Conservation (phyloP, 2,329 filamentous ascomycete genomes). For the Aureobasidium namibiae region DNA sequence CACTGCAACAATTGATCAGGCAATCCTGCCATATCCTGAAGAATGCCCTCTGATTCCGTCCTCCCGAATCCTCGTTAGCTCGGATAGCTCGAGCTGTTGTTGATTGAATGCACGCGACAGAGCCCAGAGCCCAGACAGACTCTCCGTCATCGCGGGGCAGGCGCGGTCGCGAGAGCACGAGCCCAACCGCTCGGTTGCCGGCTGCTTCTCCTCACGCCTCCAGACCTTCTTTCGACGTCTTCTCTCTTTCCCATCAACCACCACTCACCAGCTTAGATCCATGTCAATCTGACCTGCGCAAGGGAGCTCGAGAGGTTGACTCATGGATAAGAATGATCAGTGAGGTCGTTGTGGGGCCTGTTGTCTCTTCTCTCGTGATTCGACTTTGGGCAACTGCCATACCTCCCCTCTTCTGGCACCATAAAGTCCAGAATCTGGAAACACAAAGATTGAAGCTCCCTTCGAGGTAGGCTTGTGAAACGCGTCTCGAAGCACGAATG, state of each 20-base stretch:
- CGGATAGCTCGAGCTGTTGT: background rate
- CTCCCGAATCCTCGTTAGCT: background rate
- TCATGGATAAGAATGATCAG: background rate
- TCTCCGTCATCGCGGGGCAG: slow-evolving; percentile 6
- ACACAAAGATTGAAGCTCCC: too few species aligned
- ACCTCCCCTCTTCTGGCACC: background rate
- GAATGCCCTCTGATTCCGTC: background rate
- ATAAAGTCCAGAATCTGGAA: background rate
- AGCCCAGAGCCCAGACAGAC: background rate
- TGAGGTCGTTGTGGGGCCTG: background rate
- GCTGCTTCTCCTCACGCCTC: background rate
- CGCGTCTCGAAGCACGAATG: background rate
- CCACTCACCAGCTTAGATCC: too few species aligned
- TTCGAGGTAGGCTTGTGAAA: background rate
- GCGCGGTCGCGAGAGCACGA: background rate
- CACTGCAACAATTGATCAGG: slow-evolving; percentile 88
- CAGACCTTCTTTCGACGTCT: slow-evolving; percentile 1
- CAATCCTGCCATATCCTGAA: slow-evolving; percentile 50
- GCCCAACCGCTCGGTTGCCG: background rate
- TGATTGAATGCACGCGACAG: background rate
- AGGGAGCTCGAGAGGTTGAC: background rate
- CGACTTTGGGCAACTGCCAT: background rate
- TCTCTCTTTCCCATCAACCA: background rate
- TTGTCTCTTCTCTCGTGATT: background rate
- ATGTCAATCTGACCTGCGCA: too few species aligned